phyloP scores from a whole-genome alignment of 2,329 filamentous ascomycete species.

The Aspergillus nomiae region DNA sequence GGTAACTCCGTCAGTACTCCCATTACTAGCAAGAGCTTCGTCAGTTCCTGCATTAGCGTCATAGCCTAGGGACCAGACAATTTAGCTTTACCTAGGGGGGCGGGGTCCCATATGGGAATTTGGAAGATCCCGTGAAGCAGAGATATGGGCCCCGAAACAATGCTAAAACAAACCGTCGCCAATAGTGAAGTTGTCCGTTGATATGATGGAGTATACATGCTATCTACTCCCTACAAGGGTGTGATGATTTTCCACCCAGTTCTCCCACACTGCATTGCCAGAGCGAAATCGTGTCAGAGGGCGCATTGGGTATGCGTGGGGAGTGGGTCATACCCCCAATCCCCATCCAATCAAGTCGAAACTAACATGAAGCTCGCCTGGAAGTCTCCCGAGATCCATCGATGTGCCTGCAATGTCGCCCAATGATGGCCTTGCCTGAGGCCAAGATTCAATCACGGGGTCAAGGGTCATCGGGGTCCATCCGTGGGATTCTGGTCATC shows the following conservation, averaged over 20 bases:
- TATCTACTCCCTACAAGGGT: constrained; percentile 1
- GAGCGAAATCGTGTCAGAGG: constrained; percentile 6
- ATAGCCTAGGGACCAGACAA: constrained; percentile 11
- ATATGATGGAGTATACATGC: background rate
- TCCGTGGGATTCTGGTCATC: background rate
- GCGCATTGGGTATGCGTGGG: background rate
- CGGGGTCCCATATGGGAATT: constrained; percentile 5
- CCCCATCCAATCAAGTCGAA: constrained; percentile 3
- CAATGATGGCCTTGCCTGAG: background rate
- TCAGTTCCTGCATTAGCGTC: constrained; percentile 43
- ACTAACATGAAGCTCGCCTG: background rate
- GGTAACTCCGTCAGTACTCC: constrained; percentile 9
- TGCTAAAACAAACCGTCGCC: constrained; percentile 6
- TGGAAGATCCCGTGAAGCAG: background rate
- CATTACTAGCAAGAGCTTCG: constrained; percentile 12
- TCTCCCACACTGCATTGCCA: constrained; percentile 1
- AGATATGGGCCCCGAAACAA: constrained; percentile 5
- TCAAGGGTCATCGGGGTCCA: constrained; percentile 7
- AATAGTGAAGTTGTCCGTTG: constrained; percentile 2
- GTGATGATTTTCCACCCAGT: background rate
- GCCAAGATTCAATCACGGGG: constrained; percentile 9
- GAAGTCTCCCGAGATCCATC: constrained; percentile 7
- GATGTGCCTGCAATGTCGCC: constrained; percentile 3
- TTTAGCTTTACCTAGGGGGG: constrained; percentile 13
- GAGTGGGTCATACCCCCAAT: background rate